Evolutionary conservation across 345 rosid genomes (phyloP), one percentile per base, ranked within the genome.

Genomic region (Linum trigynum): DNA sequence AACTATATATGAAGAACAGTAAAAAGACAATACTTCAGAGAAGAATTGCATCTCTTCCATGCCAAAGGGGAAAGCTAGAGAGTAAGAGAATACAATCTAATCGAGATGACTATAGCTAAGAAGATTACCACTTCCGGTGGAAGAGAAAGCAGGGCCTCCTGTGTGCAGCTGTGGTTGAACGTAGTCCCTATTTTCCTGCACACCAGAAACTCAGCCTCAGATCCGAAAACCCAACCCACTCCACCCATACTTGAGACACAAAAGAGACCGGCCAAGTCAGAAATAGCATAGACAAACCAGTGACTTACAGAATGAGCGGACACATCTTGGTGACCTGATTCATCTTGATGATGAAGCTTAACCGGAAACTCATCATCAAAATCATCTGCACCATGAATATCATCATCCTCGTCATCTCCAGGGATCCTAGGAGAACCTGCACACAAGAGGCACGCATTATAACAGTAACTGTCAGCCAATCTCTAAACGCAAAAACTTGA

Each of bases 101-200:
- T 4, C 37, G 5, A 7, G 7, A 57, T 4, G 2, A 53, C 17
- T 50, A 39, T 5, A n/a, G 10, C 7, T 38, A 53, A 32, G 1
- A 32, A 17, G n/a, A 76, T 59, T 81, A 88, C 92, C 81, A 71
- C 96, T 91, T 76, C 90, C 97, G 35, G 91, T 81, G 62, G 82
- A 76, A 48, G 95, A 90, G 64, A 85, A 82, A 60, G 86, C 82
- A 8, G 65, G 87, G 50, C 86, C 88, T 48, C 76, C 80, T 38
- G 75, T 68, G 61, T 78, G 84, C 76, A 78, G 65, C 57, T 82
- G 86, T 62, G 81, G 84, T 59, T 72, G 80, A 60, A 75, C 72
- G 58, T 74, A 68, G 61, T 86, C 86, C 65, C 83, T 89, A 75
- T 76, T 86, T 75, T 87, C 98, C 97, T 89, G 85, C 70, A 69